Conservation (phyloP, 306 rosid species). For the Hippophae gyantsensis region DNA sequence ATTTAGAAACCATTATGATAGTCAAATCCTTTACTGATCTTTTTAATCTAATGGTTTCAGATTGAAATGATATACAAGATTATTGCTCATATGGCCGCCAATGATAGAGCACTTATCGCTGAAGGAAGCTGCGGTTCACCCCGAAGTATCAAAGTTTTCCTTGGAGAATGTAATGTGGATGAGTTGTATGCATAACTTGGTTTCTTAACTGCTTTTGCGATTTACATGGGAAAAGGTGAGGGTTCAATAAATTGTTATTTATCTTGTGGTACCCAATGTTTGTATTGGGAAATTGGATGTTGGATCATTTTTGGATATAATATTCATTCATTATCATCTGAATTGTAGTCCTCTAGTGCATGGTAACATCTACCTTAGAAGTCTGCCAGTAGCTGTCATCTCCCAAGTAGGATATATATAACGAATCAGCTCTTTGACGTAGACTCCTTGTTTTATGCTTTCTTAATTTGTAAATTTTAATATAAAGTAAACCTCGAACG, state of each 20-base stretch:
- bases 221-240: constrained; percentile 10
- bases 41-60: constrained; percentile 23
- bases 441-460: no score
- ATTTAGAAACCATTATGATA: constrained; percentile 2
- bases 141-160: constrained; percentile 72
- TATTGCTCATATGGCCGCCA: constrained; percentile 81
- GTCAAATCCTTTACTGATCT: constrained; percentile 11
- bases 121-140: constrained; percentile 90
- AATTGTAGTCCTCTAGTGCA: no score
- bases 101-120: constrained; percentile 83
- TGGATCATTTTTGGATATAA: no score
- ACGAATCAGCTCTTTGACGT: no score
- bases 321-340: no score
- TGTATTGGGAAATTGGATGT: constrained; percentile 11
- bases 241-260: constrained; percentile 20
- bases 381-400: no score
- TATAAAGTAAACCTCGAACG: no score
- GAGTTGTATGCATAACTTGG: constrained; percentile 37
- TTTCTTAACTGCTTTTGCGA: neutral
- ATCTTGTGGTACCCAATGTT: constrained; percentile 12
- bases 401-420: no score
- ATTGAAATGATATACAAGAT: constrained; percentile 86
- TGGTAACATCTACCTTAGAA: no score
- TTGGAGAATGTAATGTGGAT: constrained; percentile 66
- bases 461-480: no score